A percentile compares a stretch with the other conserved stretches of the same genome.
phyloP scores from a whole-genome alignment of 768 basidiomycete genomes.

The Daedalea quercina region DNA sequence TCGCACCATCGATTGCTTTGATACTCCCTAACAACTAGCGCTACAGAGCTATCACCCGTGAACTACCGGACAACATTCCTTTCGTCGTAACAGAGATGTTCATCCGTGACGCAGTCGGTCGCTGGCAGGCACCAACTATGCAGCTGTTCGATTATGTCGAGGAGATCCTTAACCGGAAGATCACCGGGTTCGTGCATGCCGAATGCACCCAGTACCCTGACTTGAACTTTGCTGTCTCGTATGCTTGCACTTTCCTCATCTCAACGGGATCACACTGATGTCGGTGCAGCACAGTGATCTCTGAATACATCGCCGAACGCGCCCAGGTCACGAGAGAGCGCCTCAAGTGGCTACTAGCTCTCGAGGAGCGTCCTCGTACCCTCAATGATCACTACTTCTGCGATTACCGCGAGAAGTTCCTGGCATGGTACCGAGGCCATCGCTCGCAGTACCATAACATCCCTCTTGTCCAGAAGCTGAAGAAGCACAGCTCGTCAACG shows the following conservation, averaged over 20 bases:
- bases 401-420: constrained; percentile 39
- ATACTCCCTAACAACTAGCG: too few relatives aligned
- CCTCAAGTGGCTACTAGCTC: constrained; percentile 40
- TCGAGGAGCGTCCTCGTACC: constrained; percentile 32
- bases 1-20: too few relatives aligned
- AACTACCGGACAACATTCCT: constrained; percentile 58
- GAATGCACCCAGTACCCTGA: constrained; percentile 16
- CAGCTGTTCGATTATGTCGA: constrained; percentile 13
- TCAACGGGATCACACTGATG: too few relatives aligned
- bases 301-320: constrained; percentile 42
- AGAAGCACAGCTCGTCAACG: background rate
- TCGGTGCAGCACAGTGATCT: constrained; percentile 36
- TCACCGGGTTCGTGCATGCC: constrained; percentile 9
- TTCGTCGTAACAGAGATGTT: constrained; percentile 29
- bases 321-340: constrained; percentile 31
- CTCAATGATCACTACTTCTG: constrained; percentile 16
- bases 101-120: constrained; percentile 9
- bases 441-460: constrained; percentile 6
- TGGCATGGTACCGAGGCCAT: constrained; percentile 38
- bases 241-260: background rate
- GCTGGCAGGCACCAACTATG: constrained; percentile 14
- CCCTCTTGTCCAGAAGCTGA: background rate
- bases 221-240: constrained; percentile 14
- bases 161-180: constrained; percentile 7
- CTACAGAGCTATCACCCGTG: constrained; percentile 57